Percentiles rank a stretch among this genome's conserved stretches.
phyloP scores from a whole-genome alignment of 352 stramenopile genomes.

The Albugo candida region DNA sequence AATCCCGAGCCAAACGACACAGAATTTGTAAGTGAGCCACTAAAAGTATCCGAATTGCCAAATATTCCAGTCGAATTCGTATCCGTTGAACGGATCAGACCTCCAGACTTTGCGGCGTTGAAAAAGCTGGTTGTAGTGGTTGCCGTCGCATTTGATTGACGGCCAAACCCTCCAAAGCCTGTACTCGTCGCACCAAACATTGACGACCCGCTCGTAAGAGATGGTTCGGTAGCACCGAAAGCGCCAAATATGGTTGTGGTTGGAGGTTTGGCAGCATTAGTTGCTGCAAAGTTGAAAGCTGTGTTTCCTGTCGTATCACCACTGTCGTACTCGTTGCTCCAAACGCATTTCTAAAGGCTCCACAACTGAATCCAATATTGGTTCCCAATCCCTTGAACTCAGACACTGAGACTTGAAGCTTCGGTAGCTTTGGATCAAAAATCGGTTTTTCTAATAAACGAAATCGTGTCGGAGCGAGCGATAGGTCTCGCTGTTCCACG shows the following conservation, averaged over 20 bases:
- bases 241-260: background rate
- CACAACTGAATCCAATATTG: slow-evolving; percentile 14
- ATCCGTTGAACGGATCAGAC: too few species aligned
- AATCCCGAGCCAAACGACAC: slow-evolving; percentile 16
- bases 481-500: too few species aligned
- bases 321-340: slow-evolving; percentile 13
- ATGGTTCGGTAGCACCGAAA: background rate
- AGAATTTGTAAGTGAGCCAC: slow-evolving; percentile 7
- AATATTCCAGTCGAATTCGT: too few species aligned
- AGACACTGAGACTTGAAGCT: too few species aligned
- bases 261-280: slow-evolving; percentile 13
- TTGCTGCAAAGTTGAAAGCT: slow-evolving; percentile 19
- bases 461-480: too few species aligned
- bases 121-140: too few species aligned
- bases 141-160: background rate
- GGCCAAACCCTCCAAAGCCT: slow-evolving; percentile 16
- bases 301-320: slow-evolving; percentile 13
- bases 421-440: too few species aligned
- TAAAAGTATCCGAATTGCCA: background rate
- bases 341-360: slow-evolving; percentile 18
- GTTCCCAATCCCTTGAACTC: too few species aligned
- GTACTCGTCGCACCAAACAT: slow-evolving; percentile 17
- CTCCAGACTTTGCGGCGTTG: too few species aligned
- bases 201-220: background rate
- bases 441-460: too few species aligned